Percentiles rank a stretch among this genome's conserved stretches.
These are phyloP conservation scores for Tolypocladium ophioglossoides DNA, from an alignment of 2,329 filamentous ascomycete species.

Conservation along the genomic window DNA sequence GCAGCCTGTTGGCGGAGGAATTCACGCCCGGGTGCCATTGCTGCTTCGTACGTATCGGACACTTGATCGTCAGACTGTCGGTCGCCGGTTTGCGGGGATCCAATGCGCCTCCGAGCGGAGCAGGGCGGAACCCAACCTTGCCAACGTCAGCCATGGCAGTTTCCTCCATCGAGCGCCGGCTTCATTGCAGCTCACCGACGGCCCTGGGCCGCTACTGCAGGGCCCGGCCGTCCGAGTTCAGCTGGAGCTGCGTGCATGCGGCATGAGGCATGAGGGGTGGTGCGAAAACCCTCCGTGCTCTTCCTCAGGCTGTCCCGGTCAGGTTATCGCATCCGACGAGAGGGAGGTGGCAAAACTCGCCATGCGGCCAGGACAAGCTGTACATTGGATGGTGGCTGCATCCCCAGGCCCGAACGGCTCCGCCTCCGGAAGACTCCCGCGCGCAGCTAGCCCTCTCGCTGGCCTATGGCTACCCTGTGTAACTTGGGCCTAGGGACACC, in stretches of 20 bases:
- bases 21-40: background rate
- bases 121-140: background rate
- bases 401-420: background rate
- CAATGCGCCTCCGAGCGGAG: background rate
- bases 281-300: background rate
- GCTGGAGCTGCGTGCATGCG: background rate
- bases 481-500: background rate
- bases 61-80: background rate
- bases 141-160: background rate
- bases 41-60: background rate
- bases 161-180: background rate
- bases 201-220: background rate
- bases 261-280: background rate
- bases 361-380: background rate
- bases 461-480: background rate
- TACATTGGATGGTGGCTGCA: background rate
- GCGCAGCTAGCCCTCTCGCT: background rate
- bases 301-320: background rate
- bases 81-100: background rate
- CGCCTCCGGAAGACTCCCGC: background rate
- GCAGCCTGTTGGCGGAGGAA: background rate
- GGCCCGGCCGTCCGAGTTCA: background rate
- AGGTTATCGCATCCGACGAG: background rate
- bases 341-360: background rate
- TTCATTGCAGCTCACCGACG: background rate